phyloP scores from a whole-genome alignment of 176 grass and related monocot species.

The Hordeum vulgare region DNA sequence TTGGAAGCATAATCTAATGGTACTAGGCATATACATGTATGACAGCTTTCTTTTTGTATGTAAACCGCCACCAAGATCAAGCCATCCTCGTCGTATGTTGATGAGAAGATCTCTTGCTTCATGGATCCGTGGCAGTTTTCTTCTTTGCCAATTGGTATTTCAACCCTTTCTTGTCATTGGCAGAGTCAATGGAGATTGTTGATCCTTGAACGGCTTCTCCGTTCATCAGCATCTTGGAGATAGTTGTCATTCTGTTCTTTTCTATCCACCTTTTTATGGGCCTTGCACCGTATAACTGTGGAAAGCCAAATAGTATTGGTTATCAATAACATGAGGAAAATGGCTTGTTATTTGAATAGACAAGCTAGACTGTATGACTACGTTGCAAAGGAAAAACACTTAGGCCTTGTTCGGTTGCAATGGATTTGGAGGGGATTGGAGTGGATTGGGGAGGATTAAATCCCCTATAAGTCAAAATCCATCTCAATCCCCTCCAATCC shows the following conservation, averaged over 20 bases:
- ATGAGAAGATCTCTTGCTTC: not conserved
- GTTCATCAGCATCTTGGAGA: not conserved
- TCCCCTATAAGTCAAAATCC: no score
- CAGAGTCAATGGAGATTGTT: not conserved
- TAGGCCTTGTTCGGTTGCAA: no score
- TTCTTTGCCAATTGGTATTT: not conserved
- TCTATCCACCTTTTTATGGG: not conserved
- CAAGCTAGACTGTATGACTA: not conserved
- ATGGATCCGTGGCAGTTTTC: not conserved
- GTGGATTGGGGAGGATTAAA: no score
- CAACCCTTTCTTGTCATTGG: not conserved
- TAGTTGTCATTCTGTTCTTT: not conserved
- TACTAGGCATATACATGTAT: no score
- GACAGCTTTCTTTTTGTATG: not conserved
- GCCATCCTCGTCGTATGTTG: not conserved
- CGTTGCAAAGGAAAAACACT: not conserved
- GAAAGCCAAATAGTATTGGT: not conserved
- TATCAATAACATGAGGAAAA: not conserved
- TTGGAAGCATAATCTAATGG: not conserved
- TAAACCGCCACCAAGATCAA: not conserved
- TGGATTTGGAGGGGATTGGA: no score
- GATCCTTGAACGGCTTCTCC: not conserved
- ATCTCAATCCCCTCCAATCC: no score
- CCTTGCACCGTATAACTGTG: not conserved
- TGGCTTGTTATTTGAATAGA: not conserved